phyloP scores from a whole-genome alignment of 192 early-diverging fungal species.

The Podila minutissima region DNA sequence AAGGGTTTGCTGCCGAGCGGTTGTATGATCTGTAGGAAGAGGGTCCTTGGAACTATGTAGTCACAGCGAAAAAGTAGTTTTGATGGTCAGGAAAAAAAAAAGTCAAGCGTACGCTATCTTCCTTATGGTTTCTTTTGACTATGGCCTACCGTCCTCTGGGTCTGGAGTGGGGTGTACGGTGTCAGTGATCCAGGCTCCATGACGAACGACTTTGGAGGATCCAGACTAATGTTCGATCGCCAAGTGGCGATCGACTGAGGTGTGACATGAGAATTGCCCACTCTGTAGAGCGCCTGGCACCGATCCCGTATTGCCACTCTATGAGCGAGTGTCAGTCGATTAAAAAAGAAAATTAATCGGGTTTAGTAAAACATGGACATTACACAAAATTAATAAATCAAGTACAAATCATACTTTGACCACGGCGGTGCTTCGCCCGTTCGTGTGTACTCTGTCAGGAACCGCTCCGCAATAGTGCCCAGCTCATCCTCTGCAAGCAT shows the following conservation, averaged over 20 bases:
- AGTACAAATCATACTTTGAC: slow-evolving; percentile 18
- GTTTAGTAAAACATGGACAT: too few relatives aligned
- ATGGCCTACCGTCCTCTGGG: not conserved
- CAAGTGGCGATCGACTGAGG: not conserved
- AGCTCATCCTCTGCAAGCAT: slow-evolving; percentile 16
- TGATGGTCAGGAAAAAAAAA: too few relatives aligned
- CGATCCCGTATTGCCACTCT: slow-evolving; percentile 28
- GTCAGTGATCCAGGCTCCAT: not conserved
- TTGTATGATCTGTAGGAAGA: not conserved
- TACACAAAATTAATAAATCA: too few relatives aligned
- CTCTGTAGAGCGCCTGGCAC: slow-evolving; percentile 28
- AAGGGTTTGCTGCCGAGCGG: not conserved
- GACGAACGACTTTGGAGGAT: not conserved
- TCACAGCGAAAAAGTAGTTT: too few relatives aligned
- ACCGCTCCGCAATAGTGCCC: slow-evolving; percentile 18
- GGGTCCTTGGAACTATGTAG: not conserved
- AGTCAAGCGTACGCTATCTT: too few relatives aligned
- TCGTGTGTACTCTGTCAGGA: slow-evolving; percentile 7
- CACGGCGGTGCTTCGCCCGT: slow-evolving; percentile 12
- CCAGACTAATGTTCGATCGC: not conserved
- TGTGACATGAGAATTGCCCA: not conserved
- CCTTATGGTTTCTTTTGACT: too few relatives aligned
- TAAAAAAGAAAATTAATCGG: too few relatives aligned
- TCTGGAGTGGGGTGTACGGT: too few relatives aligned
- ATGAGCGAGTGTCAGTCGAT: not conserved